A percentile compares a stretch with the other conserved stretches of the same genome.
These are phyloP conservation scores for Coniochaeta ligniaria DNA, from an alignment of 2,329 filamentous ascomycete genomes.

Conservation along the genomic window DNA sequence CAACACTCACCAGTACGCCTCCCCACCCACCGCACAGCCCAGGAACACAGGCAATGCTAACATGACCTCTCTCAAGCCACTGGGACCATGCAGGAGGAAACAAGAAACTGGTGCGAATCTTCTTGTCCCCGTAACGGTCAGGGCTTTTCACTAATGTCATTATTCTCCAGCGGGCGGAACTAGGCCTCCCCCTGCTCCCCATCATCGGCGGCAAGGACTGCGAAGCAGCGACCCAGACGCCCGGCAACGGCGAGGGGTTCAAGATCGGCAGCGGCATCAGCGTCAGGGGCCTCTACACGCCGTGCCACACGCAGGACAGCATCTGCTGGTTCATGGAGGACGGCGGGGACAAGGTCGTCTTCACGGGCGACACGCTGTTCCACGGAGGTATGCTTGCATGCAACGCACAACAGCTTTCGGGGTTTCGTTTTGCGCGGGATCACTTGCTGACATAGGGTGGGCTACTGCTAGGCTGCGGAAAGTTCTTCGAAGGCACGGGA, in stretches of 20 bases:
- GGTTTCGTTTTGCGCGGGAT: too few relatives aligned
- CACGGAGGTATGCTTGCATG: conserved; percentile 87
- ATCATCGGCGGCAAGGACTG: conserved; percentile 89
- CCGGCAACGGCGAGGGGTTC: conserved; percentile 69
- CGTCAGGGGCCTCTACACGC: conserved; percentile 85
- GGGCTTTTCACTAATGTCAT: not conserved
- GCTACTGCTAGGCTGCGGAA: conserved; percentile 67
- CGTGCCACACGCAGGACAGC: conserved; percentile 96
- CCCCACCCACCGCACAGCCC: not conserved
- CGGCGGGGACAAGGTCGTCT: conserved; percentile 66
- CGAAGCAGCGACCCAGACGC: conserved; percentile 69
- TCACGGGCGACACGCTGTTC: conserved; percentile 95
- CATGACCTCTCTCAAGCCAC: conserved; percentile 59
- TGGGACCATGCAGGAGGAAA: conserved; percentile 95
- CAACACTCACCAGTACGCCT: conserved; percentile 94
- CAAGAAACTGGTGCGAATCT: conserved; percentile 59
- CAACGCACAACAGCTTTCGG: too few relatives aligned
- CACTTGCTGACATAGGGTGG: not conserved
- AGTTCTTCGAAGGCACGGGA: conserved; percentile 89
- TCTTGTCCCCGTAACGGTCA: not conserved
- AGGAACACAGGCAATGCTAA: not conserved
- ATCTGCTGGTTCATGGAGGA: conserved; percentile 94
- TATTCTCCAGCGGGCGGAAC: conserved; percentile 24
- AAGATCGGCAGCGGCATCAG: conserved; percentile 78
- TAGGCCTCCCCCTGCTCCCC: conserved; percentile 55